A percentile compares a stretch with the other conserved stretches of the same genome.
Conservation (phyloP, 768 basidiomycete genomes). For the Russula dissimulans region DNA sequence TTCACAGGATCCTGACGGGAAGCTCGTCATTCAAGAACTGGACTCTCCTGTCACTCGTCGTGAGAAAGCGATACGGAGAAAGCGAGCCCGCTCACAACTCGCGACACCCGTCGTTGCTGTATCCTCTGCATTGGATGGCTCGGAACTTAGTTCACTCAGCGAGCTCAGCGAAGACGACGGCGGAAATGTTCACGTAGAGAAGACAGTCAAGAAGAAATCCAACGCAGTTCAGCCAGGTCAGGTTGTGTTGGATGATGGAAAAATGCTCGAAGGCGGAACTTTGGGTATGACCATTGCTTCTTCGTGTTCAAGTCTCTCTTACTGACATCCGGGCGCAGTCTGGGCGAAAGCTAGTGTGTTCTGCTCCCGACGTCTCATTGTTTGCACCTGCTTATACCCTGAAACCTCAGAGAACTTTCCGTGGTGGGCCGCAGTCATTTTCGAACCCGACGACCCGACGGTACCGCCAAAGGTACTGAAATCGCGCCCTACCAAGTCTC, state of each 20-base stretch:
- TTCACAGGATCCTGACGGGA: slow-evolving; percentile 33
- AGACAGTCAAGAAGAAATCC: slow-evolving; percentile 3
- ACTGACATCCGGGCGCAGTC: slow-evolving; percentile 34
- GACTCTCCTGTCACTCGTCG: slow-evolving; percentile 63
- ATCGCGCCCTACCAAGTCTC: slow-evolving; percentile 29
- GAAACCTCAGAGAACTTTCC: slow-evolving; percentile 53
- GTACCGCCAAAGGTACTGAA: slow-evolving; percentile 29
- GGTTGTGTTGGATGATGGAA: slow-evolving; percentile 29
- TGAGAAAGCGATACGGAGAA: slow-evolving; percentile 43
- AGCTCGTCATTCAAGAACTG: slow-evolving; percentile 58
- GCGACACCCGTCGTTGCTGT: slow-evolving; percentile 10
- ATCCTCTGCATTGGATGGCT: slow-evolving; percentile 1
- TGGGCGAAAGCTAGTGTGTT: slow-evolving; percentile 74
- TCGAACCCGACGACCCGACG: slow-evolving; percentile 45
- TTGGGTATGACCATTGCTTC: slow-evolving; percentile 42
- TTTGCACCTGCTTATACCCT: background rate
- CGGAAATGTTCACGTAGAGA: background rate
- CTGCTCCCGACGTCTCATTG: background rate
- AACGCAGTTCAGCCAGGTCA: slow-evolving; percentile 24
- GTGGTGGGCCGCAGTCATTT: slow-evolving; percentile 83
- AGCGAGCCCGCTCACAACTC: slow-evolving; percentile 21
- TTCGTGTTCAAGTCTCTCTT: background rate
- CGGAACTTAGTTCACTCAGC: slow-evolving; percentile 19
- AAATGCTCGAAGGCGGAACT: slow-evolving; percentile 44
- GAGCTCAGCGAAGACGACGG: slow-evolving; percentile 15